Conservation (phyloP, 192 early-diverging fungal species). For the Rhizophagus sp. region DNA sequence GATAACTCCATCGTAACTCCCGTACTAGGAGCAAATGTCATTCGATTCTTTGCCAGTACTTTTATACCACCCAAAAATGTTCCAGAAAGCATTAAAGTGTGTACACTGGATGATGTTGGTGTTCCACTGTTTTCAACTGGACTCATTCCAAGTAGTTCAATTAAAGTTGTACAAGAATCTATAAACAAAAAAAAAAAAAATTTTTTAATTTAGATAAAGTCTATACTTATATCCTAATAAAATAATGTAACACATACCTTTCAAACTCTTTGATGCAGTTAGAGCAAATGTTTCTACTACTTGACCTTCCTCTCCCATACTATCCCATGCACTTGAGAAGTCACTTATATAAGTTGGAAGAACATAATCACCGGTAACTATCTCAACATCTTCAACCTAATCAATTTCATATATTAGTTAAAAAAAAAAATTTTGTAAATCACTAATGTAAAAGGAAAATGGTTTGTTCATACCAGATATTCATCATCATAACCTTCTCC, state of each 20-base stretch:
- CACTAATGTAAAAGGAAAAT: background rate
- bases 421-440: background rate
- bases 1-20: slow-evolving; percentile 94
- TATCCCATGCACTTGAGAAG: slow-evolving; percentile 80
- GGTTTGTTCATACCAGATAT: slow-evolving; percentile 60
- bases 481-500: slow-evolving; percentile 92
- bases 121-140: slow-evolving; percentile 71
- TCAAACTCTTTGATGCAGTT: slow-evolving; percentile 69
- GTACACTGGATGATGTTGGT: slow-evolving; percentile 74
- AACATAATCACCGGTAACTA: slow-evolving; percentile 87
- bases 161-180: slow-evolving; percentile 71
- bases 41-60: slow-evolving; percentile 80
- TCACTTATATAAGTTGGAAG: slow-evolving; percentile 81
- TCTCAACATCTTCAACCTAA: slow-evolving; percentile 83
- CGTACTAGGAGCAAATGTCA: slow-evolving; percentile 78
- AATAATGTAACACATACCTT: slow-evolving; percentile 48
- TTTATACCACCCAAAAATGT: slow-evolving; percentile 80
- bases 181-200: slow-evolving; percentile 1
- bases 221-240: background rate
- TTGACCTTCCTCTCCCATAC: slow-evolving; percentile 69
- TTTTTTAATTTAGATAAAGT: too few relatives aligned
- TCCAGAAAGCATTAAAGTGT: slow-evolving; percentile 84
- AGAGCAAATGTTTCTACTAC: slow-evolving; percentile 87
- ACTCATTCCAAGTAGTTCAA: slow-evolving; percentile 86
- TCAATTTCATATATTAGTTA: background rate